These are phyloP conservation scores for Raddia distichophylla DNA, from an alignment of 176 grass and related monocot genomes.

Conservation along the genomic window DNA sequence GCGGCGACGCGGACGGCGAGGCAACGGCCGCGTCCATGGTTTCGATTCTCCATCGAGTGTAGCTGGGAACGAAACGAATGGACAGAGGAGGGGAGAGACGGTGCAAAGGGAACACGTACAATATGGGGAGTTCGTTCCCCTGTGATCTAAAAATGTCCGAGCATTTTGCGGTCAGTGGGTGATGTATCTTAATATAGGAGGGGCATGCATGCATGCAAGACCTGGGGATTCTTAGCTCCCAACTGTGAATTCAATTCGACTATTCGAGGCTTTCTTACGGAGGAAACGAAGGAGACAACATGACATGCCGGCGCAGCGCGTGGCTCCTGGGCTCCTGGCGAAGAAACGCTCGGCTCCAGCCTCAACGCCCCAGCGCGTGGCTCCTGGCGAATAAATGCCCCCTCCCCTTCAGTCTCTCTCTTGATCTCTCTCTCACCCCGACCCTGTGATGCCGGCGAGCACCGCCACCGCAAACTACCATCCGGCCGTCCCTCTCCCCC, in stretches of 20 bases:
- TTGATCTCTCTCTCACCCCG: too few relatives aligned
- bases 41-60: conserved; percentile 37
- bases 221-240: conserved; percentile 4
- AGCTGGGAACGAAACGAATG: conserved; percentile 1
- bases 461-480: too few relatives aligned
- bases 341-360: too few relatives aligned
- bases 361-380: too few relatives aligned
- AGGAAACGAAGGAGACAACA: conserved; percentile 21
- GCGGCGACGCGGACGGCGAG: conserved; percentile 12
- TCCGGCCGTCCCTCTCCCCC: too few relatives aligned
- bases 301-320: not conserved
- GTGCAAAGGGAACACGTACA: conserved; percentile 13
- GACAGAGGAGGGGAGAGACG: not conserved
- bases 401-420: too few relatives aligned
- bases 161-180: conserved; percentile 28
- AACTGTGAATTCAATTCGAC: not conserved
- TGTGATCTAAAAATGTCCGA: conserved; percentile 35
- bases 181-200: conserved; percentile 28
- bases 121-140: conserved; percentile 2
- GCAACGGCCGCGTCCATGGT: not conserved
- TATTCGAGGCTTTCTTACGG: not conserved
- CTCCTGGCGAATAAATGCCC: too few relatives aligned
- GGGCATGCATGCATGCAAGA: conserved; percentile 31
- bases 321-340: too few relatives aligned
- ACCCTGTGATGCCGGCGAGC: too few relatives aligned